Evolutionary conservation across 352 stramenopile genomes (phyloP), one percentile per base, ranked within the genome.

Genomic region (Pythium brachiatum): DNA sequence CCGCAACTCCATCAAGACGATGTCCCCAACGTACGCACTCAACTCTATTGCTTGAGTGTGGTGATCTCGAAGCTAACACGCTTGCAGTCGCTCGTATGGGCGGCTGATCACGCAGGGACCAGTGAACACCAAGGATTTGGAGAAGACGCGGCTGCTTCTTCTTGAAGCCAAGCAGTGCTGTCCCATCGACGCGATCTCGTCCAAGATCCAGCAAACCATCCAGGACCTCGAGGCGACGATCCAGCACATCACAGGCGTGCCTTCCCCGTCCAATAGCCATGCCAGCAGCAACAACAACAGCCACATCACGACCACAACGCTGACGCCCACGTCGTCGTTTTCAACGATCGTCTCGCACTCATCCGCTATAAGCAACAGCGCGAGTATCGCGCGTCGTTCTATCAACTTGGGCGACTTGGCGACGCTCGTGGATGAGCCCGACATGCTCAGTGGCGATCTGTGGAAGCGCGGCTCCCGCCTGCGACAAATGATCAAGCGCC

Each of bases 401-500:
- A 79, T 50, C 62, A 72, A 44, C 44, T 62, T 56, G 60, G 70
- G 32, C 7, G 60, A 61, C 2, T 29, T 61, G 27, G 69, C 68
- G 1, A 59, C 66, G 29, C 44, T 82, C 6, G 48, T 78, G 7
- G 65, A 75, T 3, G 70, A 85, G 38, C 68, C 64, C 1, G 64
- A 72, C 39, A 75, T 64, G 21, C 68, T 92, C 20, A 77, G 66
- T 4, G 84, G 84, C 20, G 75, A 88, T 21, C 67, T 94, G 8
- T 93, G 79, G 80, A 95, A 95, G 52, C 84, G 83, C 4, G 86
- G 84, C 23, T 81, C 76, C 18, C 81, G 83, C 13, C 68, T 95
- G n/a, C 83, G 87, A 2, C 83, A 92, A 44, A 94, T 95, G 85
- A 93, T 88, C 70, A 91, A 89, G 66, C 79, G 83, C 32, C 78